Conservation (phyloP, 495 filamentous ascomycete genomes). For the Trichoderma virens region DNA sequence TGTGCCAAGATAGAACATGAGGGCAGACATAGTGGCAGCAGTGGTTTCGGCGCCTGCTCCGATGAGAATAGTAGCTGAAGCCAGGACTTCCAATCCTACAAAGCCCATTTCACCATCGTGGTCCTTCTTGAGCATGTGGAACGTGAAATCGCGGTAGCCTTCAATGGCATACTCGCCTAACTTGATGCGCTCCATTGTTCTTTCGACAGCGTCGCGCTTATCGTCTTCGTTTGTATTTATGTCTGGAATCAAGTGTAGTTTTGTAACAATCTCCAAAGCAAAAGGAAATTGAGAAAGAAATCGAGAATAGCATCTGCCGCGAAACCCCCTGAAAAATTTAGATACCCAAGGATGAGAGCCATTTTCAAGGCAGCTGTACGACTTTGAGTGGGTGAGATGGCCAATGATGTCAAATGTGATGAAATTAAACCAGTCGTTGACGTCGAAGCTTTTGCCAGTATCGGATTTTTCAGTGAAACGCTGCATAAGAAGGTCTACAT, state of each 20-base stretch:
- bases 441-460: conserved; percentile 21
- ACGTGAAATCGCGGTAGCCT: neutral
- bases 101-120: neutral
- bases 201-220: neutral
- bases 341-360: conserved; percentile 24
- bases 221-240: neutral
- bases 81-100: neutral
- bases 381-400: conserved; percentile 47
- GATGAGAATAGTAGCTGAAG: conserved; percentile 18
- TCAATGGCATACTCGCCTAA: neutral
- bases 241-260: neutral
- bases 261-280: neutral
- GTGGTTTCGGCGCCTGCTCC: conserved; percentile 51
- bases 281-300: neutral
- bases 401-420: conserved; percentile 56
- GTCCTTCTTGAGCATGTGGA: neutral
- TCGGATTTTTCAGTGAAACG: conserved; percentile 20
- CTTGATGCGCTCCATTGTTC: neutral
- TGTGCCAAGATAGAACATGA: conserved; percentile 38
- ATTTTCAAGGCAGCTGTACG: conserved; percentile 42
- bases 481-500: conserved; percentile 36
- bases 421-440: conserved; percentile 46
- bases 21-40: conserved; percentile 43
- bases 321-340: neutral
- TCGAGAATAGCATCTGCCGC: neutral